Evolutionary conservation across 352 stramenopile genomes (phyloP).

Genomic region (Phytophthora syringae): DNA sequence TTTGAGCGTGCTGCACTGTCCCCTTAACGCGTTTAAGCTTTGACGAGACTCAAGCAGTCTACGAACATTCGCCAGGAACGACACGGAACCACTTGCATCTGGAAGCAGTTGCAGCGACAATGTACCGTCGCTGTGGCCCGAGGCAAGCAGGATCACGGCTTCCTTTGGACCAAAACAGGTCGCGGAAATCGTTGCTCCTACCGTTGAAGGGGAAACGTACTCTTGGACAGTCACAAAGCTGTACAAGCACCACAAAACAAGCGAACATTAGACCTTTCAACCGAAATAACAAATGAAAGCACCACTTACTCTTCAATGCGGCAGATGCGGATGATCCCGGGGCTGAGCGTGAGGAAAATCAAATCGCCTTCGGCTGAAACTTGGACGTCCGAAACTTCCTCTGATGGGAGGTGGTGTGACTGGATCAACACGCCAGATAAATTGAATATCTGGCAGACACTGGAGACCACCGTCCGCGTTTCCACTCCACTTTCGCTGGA

Average conservation of each 20-base stretch:
- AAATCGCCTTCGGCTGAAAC: slow-evolving; percentile 77
- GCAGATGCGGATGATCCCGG: slow-evolving; percentile 63
- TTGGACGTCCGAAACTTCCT: slow-evolving; percentile 56
- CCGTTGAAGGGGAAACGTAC: slow-evolving; percentile 47
- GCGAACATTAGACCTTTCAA: neutral
- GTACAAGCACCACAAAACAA: slow-evolving; percentile 14
- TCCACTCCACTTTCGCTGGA: slow-evolving; percentile 5
- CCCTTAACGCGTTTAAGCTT: slow-evolving; percentile 90
- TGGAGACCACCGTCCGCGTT: slow-evolving; percentile 27
- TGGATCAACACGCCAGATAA: slow-evolving; percentile 66
- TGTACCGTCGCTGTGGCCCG: slow-evolving; percentile 73
- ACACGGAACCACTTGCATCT: slow-evolving; percentile 80
- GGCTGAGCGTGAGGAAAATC: slow-evolving; percentile 66
- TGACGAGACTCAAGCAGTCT: slow-evolving; percentile 80
- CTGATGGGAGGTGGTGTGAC: slow-evolving; percentile 48
- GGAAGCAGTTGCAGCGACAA: slow-evolving; percentile 82
- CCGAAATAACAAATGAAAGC: neutral
- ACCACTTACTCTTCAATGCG: slow-evolving; percentile 81
- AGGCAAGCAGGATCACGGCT: slow-evolving; percentile 76
- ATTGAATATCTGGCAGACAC: slow-evolving; percentile 70
- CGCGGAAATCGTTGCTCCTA: slow-evolving; percentile 58
- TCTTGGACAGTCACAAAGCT: slow-evolving; percentile 83
- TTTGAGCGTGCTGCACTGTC: slow-evolving; percentile 89
- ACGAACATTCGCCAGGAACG: slow-evolving; percentile 74
- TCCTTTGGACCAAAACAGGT: slow-evolving; percentile 76